Percentiles rank a stretch among this genome's conserved stretches.
Evolutionary conservation across 2,329 filamentous ascomycete species (phyloP).

Genomic region (Beauveria rudraprayagi): DNA sequence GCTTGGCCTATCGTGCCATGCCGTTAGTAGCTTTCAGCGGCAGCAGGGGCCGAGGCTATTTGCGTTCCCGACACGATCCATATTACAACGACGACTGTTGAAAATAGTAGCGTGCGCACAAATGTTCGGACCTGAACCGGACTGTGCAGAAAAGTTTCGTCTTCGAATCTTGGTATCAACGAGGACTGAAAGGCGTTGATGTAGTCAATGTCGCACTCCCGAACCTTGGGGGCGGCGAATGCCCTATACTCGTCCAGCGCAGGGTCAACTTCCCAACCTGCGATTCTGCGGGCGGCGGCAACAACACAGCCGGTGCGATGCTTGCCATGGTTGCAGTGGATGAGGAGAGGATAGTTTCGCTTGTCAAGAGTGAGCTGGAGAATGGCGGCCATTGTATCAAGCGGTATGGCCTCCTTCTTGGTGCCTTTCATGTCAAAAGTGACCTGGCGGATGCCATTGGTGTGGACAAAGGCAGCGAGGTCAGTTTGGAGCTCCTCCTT

Average conservation of each 20-base stretch:
- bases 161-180: slow-evolving; percentile 22
- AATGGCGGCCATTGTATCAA: slow-evolving; percentile 60
- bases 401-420: slow-evolving; percentile 67
- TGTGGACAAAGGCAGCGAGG: slow-evolving; percentile 53
- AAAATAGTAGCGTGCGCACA: slow-evolving; percentile 34
- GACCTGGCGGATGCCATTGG: slow-evolving; percentile 62
- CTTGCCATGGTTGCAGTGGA: slow-evolving; percentile 94
- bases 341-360: slow-evolving; percentile 68
- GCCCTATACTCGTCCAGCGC: slow-evolving; percentile 66
- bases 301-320: slow-evolving; percentile 89
- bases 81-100: slow-evolving; percentile 32
- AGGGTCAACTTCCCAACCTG: slow-evolving; percentile 54
- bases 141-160: slow-evolving; percentile 11
- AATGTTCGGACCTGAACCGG: slow-evolving; percentile 29
- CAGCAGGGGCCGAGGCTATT: slow-evolving; percentile 16
- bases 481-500: slow-evolving; percentile 48
- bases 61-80: slow-evolving; percentile 34
- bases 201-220: slow-evolving; percentile 53
- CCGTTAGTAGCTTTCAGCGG: background rate
- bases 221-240: slow-evolving; percentile 54
- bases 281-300: slow-evolving; percentile 66
- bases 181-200: slow-evolving; percentile 42
- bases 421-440: slow-evolving; percentile 79
- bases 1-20: background rate
- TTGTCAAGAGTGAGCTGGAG: slow-evolving; percentile 63